Conservation (phyloP, 352 stramenopile species). For the Globisporangium rhizosaccharum region DNA sequence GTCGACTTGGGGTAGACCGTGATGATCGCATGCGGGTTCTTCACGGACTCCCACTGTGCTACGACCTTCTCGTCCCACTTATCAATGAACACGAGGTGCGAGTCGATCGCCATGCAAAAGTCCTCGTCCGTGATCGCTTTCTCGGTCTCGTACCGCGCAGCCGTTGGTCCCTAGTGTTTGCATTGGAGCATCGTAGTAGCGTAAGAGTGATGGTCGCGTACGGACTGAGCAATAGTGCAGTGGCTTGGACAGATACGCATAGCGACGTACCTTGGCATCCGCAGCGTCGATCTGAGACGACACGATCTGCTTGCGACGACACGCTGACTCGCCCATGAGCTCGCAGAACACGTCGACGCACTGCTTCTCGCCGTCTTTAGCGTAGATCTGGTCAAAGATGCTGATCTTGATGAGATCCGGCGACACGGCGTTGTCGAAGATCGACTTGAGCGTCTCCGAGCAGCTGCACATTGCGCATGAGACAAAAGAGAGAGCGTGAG, state of each 20-base stretch:
- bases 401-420: constrained; percentile 17
- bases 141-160: constrained; percentile 68
- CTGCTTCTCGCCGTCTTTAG: constrained; percentile 48
- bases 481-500: background rate
- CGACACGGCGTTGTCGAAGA: constrained; percentile 59
- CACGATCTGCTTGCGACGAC: constrained; percentile 57
- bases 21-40: constrained; percentile 75
- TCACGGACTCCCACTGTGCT: constrained; percentile 56
- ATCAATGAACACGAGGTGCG: constrained; percentile 69
- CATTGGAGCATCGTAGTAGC: background rate
- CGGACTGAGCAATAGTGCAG: too few relatives aligned
- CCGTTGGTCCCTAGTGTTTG: constrained; percentile 46
- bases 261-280: constrained; percentile 46
- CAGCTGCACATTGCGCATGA: constrained; percentile 21
- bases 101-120: constrained; percentile 80
- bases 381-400: constrained; percentile 37
- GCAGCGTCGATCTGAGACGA: constrained; percentile 63
- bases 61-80: constrained; percentile 78
- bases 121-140: constrained; percentile 73
- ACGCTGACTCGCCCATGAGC: constrained; percentile 54
- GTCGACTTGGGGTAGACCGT: constrained; percentile 79
- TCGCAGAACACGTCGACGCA: constrained; percentile 66
- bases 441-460: constrained; percentile 71
- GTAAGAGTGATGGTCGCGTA: too few relatives aligned
- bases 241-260: background rate